phyloP scores from a whole-genome alignment of 2,329 filamentous ascomycete genomes.

The Ploettnerulaceae sp. region DNA sequence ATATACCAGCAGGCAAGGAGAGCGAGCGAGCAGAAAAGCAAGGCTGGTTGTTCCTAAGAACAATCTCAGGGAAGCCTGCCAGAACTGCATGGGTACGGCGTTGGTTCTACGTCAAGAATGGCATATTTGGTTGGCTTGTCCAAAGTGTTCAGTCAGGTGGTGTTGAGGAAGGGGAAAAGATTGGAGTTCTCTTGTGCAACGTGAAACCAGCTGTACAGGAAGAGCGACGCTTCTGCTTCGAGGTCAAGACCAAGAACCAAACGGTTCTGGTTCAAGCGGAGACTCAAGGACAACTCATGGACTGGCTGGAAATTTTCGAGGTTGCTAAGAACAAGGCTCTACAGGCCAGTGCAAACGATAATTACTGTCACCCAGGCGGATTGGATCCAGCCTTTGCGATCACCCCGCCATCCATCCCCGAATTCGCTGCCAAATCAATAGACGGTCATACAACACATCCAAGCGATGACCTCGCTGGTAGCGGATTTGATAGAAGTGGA shows the following conservation, averaged over 20 bases:
- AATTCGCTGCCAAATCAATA: constrained; percentile 77
- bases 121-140: constrained; percentile 91
- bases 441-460: constrained; percentile 52
- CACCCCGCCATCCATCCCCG: constrained; percentile 78
- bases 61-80: constrained; percentile 79
- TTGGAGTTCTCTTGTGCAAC: constrained; percentile 89
- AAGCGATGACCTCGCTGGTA: constrained; percentile 42
- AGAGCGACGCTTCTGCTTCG: constrained; percentile 93
- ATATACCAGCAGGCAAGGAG: constrained; percentile 48
- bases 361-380: constrained; percentile 40
- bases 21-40: constrained; percentile 66
- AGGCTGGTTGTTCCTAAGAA: constrained; percentile 85
- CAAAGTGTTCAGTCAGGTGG: constrained; percentile 74
- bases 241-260: constrained; percentile 95
- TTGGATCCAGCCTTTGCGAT: constrained; percentile 84
- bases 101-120: constrained; percentile 95
- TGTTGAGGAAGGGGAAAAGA: constrained; percentile 93
- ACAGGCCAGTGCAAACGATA: constrained; percentile 57
- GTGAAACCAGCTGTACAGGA: constrained; percentile 87
- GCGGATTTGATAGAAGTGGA: constrained; percentile 52
- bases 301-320: constrained; percentile 93
- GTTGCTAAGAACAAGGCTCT: constrained; percentile 89
- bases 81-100: constrained; percentile 83
- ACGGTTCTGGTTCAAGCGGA: constrained; percentile 88
- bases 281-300: constrained; percentile 83